A percentile compares a stretch with the other conserved stretches of the same genome.
Evolutionary conservation across 148 eudicot genomes (phyloP).

Genomic region (Nepenthes mirabilis): DNA sequence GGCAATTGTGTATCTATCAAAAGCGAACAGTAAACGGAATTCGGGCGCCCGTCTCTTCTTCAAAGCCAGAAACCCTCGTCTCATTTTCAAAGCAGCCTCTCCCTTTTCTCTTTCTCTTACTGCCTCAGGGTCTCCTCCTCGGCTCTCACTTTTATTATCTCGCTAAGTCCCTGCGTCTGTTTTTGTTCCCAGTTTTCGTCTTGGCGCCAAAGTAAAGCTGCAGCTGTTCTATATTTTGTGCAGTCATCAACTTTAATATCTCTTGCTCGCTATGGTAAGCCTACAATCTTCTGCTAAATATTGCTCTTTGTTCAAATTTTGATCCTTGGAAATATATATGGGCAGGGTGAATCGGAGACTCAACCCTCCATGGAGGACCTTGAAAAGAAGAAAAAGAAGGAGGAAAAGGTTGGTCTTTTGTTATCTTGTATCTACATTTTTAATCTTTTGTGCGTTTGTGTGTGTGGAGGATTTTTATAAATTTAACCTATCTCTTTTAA

Average conservation of each 20-base stretch:
- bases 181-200: neutral
- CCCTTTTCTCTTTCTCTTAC: neutral
- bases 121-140: neutral
- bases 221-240: too few species aligned
- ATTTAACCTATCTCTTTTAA: too few species aligned
- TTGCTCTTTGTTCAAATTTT: neutral
- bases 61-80: too few species aligned
- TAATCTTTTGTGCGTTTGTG: neutral
- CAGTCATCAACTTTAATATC: too few species aligned
- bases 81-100: too few species aligned
- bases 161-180: neutral
- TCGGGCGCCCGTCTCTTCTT: too few species aligned
- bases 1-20: too few species aligned
- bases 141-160: neutral
- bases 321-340: neutral
- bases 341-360: constrained; percentile 16
- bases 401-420: constrained; percentile 29
- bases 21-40: too few species aligned
- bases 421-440: neutral
- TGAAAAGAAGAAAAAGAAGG: constrained; percentile 45
- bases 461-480: neutral
- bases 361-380: constrained; percentile 19
- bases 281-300: neutral
- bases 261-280: neutral
- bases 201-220: neutral